Conservation (phyloP, 176 grass and related monocot genomes). For the Oryza rufipogon region DNA sequence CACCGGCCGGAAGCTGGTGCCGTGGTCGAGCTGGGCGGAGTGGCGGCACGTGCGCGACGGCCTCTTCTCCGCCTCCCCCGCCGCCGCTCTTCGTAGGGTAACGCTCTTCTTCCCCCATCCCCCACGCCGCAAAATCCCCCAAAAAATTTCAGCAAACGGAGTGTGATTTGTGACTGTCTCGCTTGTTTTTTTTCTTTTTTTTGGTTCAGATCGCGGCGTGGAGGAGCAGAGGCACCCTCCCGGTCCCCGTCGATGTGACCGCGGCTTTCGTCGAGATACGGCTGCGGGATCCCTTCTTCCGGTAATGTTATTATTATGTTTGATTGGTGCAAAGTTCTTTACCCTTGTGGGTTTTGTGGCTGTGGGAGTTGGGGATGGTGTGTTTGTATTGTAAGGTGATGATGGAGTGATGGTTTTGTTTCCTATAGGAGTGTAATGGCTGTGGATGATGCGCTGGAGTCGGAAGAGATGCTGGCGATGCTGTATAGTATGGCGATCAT, state of each 20-base stretch:
- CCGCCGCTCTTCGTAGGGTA: slow-evolving; percentile 67
- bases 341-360: background rate
- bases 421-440: slow-evolving; percentile 53
- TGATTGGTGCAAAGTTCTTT: slow-evolving; percentile 19
- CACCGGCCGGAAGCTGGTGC: slow-evolving; percentile 78
- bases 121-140: background rate
- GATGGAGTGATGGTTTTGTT: slow-evolving; percentile 5
- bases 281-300: slow-evolving; percentile 87
- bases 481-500: slow-evolving; percentile 91
- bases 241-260: slow-evolving; percentile 74
- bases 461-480: slow-evolving; percentile 84
- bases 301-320: slow-evolving; percentile 8
- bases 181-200: slow-evolving; percentile 35
- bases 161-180: background rate
- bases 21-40: slow-evolving; percentile 90
- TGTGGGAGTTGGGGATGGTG: slow-evolving; percentile 4
- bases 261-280: slow-evolving; percentile 78
- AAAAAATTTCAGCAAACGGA: background rate
- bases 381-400: background rate
- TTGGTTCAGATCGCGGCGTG: slow-evolving; percentile 68
- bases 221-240: slow-evolving; percentile 81
- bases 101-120: background rate
- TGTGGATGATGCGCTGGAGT: slow-evolving; percentile 42
- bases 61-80: slow-evolving; percentile 71
- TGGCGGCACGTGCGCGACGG: slow-evolving; percentile 76